A percentile compares a stretch with the other conserved stretches of the same genome.
These are phyloP conservation scores for Diutina siamensis DNA, from an alignment of 1,139 yeast genomes.

Conservation along the genomic window DNA sequence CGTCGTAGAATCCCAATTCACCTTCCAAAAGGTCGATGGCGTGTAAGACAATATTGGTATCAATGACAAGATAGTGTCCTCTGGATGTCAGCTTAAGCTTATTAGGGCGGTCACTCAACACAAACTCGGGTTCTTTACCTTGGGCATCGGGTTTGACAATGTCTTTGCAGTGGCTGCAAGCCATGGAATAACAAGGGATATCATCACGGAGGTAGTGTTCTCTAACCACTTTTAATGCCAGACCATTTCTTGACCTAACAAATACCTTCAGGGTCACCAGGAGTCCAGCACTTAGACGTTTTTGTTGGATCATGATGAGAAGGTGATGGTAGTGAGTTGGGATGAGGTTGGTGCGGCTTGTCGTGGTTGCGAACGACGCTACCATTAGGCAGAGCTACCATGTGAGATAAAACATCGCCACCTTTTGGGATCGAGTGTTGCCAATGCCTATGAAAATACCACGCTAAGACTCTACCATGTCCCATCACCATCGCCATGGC, in stretches of 20 bases:
- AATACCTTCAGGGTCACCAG: conserved; percentile 83
- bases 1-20: conserved; percentile 70
- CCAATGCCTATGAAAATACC: no score
- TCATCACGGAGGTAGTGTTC: conserved; percentile 90
- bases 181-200: conserved; percentile 76
- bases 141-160: conserved; percentile 45
- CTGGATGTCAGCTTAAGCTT: conserved; percentile 18
- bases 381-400: no score
- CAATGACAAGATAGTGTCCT: conserved; percentile 68
- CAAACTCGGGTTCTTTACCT: conserved; percentile 38
- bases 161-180: conserved; percentile 53
- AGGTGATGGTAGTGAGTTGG: background rate
- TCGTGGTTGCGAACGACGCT: no score
- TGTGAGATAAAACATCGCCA: no score
- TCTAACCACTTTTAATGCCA: conserved; percentile 82
- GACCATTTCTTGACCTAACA: conserved; percentile 82
- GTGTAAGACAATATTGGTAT: conserved; percentile 79
- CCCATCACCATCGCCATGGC: no score
- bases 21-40: conserved; percentile 87
- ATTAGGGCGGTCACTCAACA: conserved; percentile 40
- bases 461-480: no score
- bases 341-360: background rate
- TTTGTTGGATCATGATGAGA: conserved; percentile 18
- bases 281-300: conserved; percentile 43
- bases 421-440: no score